These are phyloP conservation scores for Luffa aegyptiaca DNA, from an alignment of 306 rosid species.

Conservation along the genomic window DNA sequence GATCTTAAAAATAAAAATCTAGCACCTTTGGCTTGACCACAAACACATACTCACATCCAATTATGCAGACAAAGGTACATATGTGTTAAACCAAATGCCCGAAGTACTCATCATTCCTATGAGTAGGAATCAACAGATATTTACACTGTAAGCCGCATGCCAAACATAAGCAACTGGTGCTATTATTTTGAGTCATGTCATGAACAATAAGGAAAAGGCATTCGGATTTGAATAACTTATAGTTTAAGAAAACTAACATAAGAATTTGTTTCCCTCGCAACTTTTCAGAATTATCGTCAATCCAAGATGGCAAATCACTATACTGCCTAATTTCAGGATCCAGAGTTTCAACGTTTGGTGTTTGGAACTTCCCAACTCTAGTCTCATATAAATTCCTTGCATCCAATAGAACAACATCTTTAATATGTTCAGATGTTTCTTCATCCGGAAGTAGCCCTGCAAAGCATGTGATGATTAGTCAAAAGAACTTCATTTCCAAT, in stretches of 20 bases:
- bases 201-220: background rate
- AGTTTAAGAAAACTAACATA: constrained; percentile 39
- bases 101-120: background rate
- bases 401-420: constrained; percentile 57
- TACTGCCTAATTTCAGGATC: constrained; percentile 85
- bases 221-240: too few relatives aligned
- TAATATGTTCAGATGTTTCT: constrained; percentile 17
- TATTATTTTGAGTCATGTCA: background rate
- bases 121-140: background rate
- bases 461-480: background rate
- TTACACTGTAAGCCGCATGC: background rate
- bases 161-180: background rate
- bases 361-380: constrained; percentile 77
- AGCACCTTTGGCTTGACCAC: background rate
- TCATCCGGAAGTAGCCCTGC: constrained; percentile 29
- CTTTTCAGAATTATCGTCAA: constrained; percentile 56
- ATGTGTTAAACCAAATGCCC: background rate
- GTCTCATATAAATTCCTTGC: constrained; percentile 93
- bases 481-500: constrained; percentile 4
- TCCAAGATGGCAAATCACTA: constrained; percentile 82
- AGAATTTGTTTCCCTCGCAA: constrained; percentile 66
- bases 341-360: constrained; percentile 57
- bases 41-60: background rate
- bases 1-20: background rate
- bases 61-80: background rate